Evolutionary conservation across 345 rosid genomes (phyloP), one percentile per base, ranked within the genome.

Genomic region (Hevea brasiliensis): DNA sequence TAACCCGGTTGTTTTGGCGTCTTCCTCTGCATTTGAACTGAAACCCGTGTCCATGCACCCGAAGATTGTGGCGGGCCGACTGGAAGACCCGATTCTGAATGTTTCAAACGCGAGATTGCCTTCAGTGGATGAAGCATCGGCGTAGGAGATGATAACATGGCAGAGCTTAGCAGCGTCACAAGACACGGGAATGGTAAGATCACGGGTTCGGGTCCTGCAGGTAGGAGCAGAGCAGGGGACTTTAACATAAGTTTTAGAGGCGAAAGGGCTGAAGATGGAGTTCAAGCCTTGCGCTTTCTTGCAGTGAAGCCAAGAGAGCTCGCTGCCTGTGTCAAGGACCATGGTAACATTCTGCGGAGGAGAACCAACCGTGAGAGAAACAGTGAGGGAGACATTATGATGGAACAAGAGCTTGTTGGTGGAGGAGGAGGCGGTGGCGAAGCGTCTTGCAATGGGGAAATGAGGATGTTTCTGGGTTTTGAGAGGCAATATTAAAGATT

Each of bases 251-350:
- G 91, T 82, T 48, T 70, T 81, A 32, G 96, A 88, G 42, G 74
- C 21, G 1, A 68, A 70, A 0, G 88, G 87, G 81, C 79, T 35
- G 44, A 88, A 90, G 20, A 84, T 6, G 7, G 87, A 70, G 2
- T 77, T 73, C 0, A 78, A 18, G 60, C 78, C 79, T 1, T 81
- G 85, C 2, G 72, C 18, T 66, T 74, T 72, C 42, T 74, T 82
- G 80, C 93, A 90, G 67, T 82, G 86, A 37, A 88, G 89, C 96
- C 96, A 90, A 0, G 96, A 83, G 63, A 90, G 93, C 20, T 90
- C 96, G 57, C 96, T 90, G 47, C 93, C 96, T 1, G 96, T 90
- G 76, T 90, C 93, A 3, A 90, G 88, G 24, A 88, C 91, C 96
- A 90, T 87, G 10, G 85, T 76, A 59, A 87, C 83, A 24, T 61